Evolutionary conservation across 129 eudicot genomes (phyloP).

Genomic region (Pseudognaphalium luteoalbum): DNA sequence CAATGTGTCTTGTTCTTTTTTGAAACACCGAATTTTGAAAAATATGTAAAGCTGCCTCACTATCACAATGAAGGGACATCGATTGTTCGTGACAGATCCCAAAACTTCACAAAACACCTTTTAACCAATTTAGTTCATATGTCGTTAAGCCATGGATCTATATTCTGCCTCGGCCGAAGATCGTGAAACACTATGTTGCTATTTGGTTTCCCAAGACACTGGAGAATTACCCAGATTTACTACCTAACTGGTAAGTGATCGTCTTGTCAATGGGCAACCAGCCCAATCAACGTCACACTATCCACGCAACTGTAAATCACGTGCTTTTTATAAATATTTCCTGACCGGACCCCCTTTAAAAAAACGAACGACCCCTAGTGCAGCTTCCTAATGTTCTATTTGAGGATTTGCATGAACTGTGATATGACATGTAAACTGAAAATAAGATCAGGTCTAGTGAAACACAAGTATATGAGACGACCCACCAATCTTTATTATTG

Average conservation of each 20-base stretch:
- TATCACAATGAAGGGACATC: constrained; percentile 9
- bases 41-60: constrained; percentile 2
- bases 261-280: too few species aligned
- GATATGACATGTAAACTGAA: constrained; percentile 17
- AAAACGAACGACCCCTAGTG: not conserved
- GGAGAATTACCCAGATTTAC: not conserved
- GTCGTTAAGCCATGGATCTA: not conserved
- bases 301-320: not conserved
- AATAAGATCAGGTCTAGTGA: not conserved
- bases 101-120: not conserved
- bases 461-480: constrained; percentile 1
- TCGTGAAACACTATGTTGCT: not conserved
- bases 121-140: constrained; percentile 12
- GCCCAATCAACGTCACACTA: too few species aligned
- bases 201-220: not conserved
- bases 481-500: constrained; percentile 26
- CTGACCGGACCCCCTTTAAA: not conserved
- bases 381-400: constrained; percentile 15
- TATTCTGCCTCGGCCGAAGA: not conserved
- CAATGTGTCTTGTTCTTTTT: too few species aligned
- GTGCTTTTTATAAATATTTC: not conserved
- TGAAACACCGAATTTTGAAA: not conserved
- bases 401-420: not conserved
- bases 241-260: too few species aligned
- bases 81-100: not conserved